A percentile compares a stretch with the other conserved stretches of the same genome.
phyloP scores from a whole-genome alignment of 2,329 filamentous ascomycete species.

The Neonectria neomacrospora region DNA sequence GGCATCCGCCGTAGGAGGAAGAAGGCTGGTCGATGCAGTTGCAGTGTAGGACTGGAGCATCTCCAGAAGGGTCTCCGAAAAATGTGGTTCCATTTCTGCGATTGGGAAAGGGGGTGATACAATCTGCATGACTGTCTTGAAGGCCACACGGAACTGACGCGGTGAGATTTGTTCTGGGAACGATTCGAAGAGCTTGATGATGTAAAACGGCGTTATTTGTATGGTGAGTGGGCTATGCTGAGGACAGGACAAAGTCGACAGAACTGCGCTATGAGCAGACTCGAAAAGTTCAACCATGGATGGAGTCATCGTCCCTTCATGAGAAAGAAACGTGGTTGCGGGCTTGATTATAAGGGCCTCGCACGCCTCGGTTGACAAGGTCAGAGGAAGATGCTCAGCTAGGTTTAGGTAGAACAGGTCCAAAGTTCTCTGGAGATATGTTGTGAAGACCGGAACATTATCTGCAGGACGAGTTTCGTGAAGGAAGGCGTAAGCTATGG shows the following conservation, averaged over 20 bases:
- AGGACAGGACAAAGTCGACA: constrained; percentile 83
- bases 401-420: constrained; percentile 90
- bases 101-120: constrained; percentile 83
- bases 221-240: constrained; percentile 78
- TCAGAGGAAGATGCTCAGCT: constrained; percentile 82
- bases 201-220: constrained; percentile 82
- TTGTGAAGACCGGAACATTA: constrained; percentile 45
- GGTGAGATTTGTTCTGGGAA: constrained; percentile 83
- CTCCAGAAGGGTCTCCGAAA: constrained; percentile 85
- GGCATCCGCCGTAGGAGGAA: constrained; percentile 54
- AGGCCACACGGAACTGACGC: constrained; percentile 88
- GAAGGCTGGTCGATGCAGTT: constrained; percentile 58
- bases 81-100: constrained; percentile 75
- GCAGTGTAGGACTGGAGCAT: constrained; percentile 73
- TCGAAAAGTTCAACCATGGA: constrained; percentile 77
- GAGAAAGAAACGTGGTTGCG: constrained; percentile 76
- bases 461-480: constrained; percentile 64
- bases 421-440: constrained; percentile 72
- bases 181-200: constrained; percentile 80
- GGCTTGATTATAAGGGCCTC: constrained; percentile 80
- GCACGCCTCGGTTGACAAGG: constrained; percentile 72
- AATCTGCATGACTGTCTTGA: constrained; percentile 85
- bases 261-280: constrained; percentile 83
- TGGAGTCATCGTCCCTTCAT: constrained; percentile 55
- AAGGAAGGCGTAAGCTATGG: constrained; percentile 74